A percentile compares a stretch with the other conserved stretches of the same genome.
Conservation (phyloP, 768 basidiomycete species). For the Galerina sulciceps region DNA sequence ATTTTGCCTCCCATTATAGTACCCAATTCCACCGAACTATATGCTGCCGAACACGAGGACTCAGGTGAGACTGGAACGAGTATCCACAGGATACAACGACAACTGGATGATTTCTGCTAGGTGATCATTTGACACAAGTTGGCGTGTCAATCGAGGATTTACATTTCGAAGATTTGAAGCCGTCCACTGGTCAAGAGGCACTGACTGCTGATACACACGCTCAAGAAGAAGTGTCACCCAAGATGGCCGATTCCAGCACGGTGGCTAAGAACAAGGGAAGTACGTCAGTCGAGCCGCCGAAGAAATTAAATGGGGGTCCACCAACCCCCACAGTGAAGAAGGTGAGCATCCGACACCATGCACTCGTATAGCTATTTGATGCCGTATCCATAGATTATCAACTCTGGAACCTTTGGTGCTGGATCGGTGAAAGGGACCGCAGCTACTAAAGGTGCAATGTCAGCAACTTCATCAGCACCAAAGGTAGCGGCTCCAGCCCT, state of each 20-base stretch:
- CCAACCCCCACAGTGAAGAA: constrained; percentile 69
- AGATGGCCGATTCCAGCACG: constrained; percentile 25
- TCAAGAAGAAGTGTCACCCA: constrained; percentile 21
- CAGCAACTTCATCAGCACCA: constrained; percentile 20
- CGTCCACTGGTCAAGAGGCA: constrained; percentile 4
- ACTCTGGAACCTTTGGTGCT: constrained; percentile 67
- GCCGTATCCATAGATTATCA: constrained; percentile 53
- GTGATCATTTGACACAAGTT: constrained; percentile 23
- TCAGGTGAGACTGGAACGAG: constrained; percentile 24
- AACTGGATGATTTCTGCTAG: constrained; percentile 19
- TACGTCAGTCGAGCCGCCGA: constrained; percentile 43
- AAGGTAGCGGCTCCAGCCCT: constrained; percentile 14
- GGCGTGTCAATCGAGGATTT: constrained; percentile 16
- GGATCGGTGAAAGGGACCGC: constrained; percentile 52
- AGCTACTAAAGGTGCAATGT: constrained; percentile 36
- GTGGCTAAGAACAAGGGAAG: constrained; percentile 37
- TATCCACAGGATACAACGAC: neutral
- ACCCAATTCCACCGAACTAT: constrained; percentile 14
- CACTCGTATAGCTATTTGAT: constrained; percentile 10
- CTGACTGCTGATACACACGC: neutral
- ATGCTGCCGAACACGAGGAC: constrained; percentile 26
- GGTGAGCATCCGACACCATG: constrained; percentile 38
- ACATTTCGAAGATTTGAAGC: constrained; percentile 17
- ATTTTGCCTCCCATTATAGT: constrained; percentile 20
- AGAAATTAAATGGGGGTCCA: constrained; percentile 51